Conservation (phyloP, 116 monocot genomes). For the Papilionanthe hybrid region DNA sequence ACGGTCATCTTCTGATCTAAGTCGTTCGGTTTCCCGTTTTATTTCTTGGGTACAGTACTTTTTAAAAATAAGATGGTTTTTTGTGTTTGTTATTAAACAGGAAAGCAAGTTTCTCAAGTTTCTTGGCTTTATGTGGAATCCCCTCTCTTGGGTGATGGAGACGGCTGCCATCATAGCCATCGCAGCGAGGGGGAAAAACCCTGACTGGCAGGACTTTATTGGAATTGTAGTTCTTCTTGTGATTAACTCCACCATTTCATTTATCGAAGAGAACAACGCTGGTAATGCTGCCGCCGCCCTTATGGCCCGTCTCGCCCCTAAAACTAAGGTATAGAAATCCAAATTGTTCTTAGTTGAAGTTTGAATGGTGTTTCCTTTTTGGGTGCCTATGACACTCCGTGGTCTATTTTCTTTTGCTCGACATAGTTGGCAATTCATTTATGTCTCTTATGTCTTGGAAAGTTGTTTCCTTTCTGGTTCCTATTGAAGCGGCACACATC, state of each 20-base stretch:
- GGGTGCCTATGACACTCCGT: background rate
- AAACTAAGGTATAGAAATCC: constrained; percentile 50
- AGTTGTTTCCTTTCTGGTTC: too few species aligned
- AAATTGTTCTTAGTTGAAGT: too few species aligned
- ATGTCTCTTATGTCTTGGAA: too few species aligned
- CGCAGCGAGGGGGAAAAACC: constrained; percentile 52
- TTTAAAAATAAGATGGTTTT: background rate
- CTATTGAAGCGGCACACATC: too few species aligned
- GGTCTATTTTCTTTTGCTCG: background rate
- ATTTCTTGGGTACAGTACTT: background rate
- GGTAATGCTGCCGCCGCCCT: constrained; percentile 86
- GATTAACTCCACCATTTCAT: constrained; percentile 86
- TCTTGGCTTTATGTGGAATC: constrained; percentile 97
- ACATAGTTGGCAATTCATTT: background rate
- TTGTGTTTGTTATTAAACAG: constrained; percentile 11
- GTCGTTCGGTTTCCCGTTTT: background rate
- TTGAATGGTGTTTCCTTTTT: background rate
- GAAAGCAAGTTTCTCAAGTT: constrained; percentile 83
- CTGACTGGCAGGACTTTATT: constrained; percentile 88
- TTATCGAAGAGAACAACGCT: constrained; percentile 92
- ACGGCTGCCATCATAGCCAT: constrained; percentile 97
- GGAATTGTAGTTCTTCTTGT: constrained; percentile 71
- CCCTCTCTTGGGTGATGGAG: constrained; percentile 98
- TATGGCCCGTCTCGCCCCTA: constrained; percentile 84
- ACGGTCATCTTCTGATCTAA: constrained; percentile 33